Evolutionary conservation across 257 asterid genomes (phyloP).

Genomic region (Thymus quinquecostatus): DNA sequence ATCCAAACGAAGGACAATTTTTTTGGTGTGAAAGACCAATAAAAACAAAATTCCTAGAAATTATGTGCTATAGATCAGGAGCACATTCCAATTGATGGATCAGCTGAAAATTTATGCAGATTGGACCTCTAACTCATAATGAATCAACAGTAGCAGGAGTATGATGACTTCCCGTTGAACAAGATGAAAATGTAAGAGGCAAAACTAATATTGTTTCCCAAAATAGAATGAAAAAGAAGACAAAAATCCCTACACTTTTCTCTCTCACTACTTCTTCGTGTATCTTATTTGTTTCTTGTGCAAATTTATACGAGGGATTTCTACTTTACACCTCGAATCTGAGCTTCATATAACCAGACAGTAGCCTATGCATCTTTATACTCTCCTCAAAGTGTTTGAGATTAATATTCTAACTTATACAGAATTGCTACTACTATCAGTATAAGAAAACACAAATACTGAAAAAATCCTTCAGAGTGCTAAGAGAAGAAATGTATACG

Average conservation of each 20-base stretch:
- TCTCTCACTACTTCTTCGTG: not conserved
- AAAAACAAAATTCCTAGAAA: conserved; percentile 2
- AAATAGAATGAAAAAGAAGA: not conserved
- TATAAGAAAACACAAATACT: not conserved
- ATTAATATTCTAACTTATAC: conserved; percentile 8
- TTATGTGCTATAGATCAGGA: conserved; percentile 7
- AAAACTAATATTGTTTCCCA: not conserved
- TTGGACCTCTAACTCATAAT: not conserved
- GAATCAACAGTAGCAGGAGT: conserved; percentile 1
- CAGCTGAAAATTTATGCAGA: not conserved
- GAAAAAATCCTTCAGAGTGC: conserved; percentile 5
- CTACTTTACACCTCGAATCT: conserved; percentile 18
- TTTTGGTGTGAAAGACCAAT: not conserved
- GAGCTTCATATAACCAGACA: not conserved
- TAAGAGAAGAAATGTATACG: conserved; percentile 4
- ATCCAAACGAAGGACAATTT: conserved; percentile 2
- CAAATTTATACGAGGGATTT: not conserved
- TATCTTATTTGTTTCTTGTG: not conserved
- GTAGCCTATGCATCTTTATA: conserved; percentile 4
- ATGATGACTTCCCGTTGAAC: not conserved
- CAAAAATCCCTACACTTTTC: not conserved
- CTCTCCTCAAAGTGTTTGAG: conserved; percentile 12
- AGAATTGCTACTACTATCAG: not conserved
- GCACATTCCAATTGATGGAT: conserved; percentile 1
- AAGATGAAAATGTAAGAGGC: not conserved